Conservation (phyloP, 2,329 filamentous ascomycete species). For the Ophiostoma montium region DNA sequence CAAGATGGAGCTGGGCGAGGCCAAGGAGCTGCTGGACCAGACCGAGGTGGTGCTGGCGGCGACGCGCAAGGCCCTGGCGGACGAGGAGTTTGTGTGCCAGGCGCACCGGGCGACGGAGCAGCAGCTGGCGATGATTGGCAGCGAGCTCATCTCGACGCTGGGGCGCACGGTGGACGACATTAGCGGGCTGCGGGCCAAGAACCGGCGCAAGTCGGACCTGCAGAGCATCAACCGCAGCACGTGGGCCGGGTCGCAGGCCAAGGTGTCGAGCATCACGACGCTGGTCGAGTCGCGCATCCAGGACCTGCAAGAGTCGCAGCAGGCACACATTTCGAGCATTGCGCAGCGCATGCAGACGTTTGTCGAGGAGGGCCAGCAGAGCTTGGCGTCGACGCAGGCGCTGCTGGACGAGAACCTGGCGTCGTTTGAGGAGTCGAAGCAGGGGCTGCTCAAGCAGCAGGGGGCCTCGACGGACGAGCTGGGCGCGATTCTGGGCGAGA, state of each 20-base stretch:
- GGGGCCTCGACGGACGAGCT: conserved; percentile 64
- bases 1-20: conserved; percentile 57
- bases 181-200: conserved; percentile 69
- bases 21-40: conserved; percentile 68
- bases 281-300: conserved; percentile 64
- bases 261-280: conserved; percentile 63
- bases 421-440: conserved; percentile 39
- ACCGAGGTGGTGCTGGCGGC: conserved; percentile 72
- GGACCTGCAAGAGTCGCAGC: conserved; percentile 58
- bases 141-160: conserved; percentile 63
- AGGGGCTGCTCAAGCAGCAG: conserved; percentile 47
- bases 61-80: conserved; percentile 60
- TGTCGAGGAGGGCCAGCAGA: conserved; percentile 58
- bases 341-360: conserved; percentile 63
- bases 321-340: conserved; percentile 52
- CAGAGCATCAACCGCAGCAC: conserved; percentile 64
- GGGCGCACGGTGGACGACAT: conserved; percentile 68
- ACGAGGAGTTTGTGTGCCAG: conserved; percentile 66
- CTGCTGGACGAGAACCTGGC: conserved; percentile 57
- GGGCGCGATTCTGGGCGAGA: conserved; percentile 84
- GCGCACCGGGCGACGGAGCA: conserved; percentile 79
- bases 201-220: conserved; percentile 71
- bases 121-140: conserved; percentile 58
- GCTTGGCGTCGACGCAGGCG: conserved; percentile 53
- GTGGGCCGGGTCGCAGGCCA: conserved; percentile 63